Base-by-base conservation (phyloP, 352 stramenopile genomes). In the Pythium myriotylum region DNA sequence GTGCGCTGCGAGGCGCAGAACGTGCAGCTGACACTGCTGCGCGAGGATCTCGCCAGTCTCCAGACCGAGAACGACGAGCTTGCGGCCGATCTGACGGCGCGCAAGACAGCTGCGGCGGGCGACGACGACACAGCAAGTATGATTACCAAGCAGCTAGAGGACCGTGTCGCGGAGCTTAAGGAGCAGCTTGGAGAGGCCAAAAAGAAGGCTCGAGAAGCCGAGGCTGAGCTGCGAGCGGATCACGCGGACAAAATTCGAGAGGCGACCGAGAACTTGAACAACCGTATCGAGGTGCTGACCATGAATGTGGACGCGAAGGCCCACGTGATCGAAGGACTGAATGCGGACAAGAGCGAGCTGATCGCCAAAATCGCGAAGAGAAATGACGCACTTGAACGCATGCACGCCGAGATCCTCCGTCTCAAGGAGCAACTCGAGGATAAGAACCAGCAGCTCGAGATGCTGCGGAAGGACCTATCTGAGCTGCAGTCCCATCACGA, bases 81-180 rank as follows among this genome's bases (percentile, higher is more conserved):
- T 26, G 24, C 57, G 27, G 55, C 71, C 2, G 65, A 80, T 35
- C 6, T 67, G 19, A 49, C 50, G 0, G 35, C 60, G 7, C 53
- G 10, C 51, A 74, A 53, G 49, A 19, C 39, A 65, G 26, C 50
- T 64, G 49, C 67, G 67, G 24, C 60, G 70, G 48, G 16, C 2
- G 40, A 54, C 12, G 27, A 41, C 17, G 54, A 29, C 62, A 50
- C 32, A 47, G 37, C 32, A 57, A 77, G 77, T 32, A 43, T 24
- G 1, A 13, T 59, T 8, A 54, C 68, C 40, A 67, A 72, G 19
- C 64, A 52, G 17, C 54, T 72, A 7, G 58, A 60, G 54, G 59
- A 72, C n/a, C 62, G 75, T 23, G 68, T 75, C 3, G 67, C 55
- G 4, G 70, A 76, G 54, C 47, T 88, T 0, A 61, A 76, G 9